A percentile compares a stretch with the other conserved stretches of the same genome.
These are phyloP conservation scores for Gautieria morchelliformis DNA, from an alignment of 768 basidiomycete genomes.

Conservation along the genomic window DNA sequence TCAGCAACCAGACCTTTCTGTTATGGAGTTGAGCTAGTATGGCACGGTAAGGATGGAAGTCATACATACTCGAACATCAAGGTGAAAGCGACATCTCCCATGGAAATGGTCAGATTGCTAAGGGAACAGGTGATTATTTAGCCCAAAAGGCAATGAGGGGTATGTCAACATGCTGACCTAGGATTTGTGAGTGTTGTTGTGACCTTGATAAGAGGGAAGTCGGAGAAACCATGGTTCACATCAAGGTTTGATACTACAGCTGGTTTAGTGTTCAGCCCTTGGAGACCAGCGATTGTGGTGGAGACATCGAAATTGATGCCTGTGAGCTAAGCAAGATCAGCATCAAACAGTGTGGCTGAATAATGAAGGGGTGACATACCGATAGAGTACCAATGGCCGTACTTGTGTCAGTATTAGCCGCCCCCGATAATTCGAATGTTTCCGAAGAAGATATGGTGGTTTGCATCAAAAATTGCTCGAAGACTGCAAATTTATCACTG, in stretches of 20 bases:
- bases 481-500: slow-evolving; percentile 36
- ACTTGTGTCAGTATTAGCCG: slow-evolving; percentile 40
- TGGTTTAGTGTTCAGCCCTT: slow-evolving; percentile 52
- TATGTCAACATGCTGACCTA: slow-evolving; percentile 28
- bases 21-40: not conserved
- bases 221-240: slow-evolving; percentile 56
- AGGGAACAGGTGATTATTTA: not conserved
- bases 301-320: slow-evolving; percentile 51
- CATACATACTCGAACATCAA: slow-evolving; percentile 43
- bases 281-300: slow-evolving; percentile 50
- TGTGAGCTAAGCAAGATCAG: slow-evolving; percentile 21
- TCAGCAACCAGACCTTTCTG: slow-evolving; percentile 25
- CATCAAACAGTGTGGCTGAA: not conserved
- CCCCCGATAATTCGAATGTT: slow-evolving; percentile 43
- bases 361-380: not conserved
- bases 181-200: slow-evolving; percentile 58
- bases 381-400: slow-evolving; percentile 60
- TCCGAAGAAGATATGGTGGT: slow-evolving; percentile 41
- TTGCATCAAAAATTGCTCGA: slow-evolving; percentile 51
- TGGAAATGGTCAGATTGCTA: slow-evolving; percentile 38
- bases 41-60: not conserved
- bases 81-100: slow-evolving; percentile 54
- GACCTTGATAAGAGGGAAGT: slow-evolving; percentile 60
- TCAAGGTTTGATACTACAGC: slow-evolving; percentile 49
- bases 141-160: not conserved